Evolutionary conservation across 306 rosid species (phyloP), one percentile per base, ranked within the genome.

Genomic region (Boehmeria nivea): DNA sequence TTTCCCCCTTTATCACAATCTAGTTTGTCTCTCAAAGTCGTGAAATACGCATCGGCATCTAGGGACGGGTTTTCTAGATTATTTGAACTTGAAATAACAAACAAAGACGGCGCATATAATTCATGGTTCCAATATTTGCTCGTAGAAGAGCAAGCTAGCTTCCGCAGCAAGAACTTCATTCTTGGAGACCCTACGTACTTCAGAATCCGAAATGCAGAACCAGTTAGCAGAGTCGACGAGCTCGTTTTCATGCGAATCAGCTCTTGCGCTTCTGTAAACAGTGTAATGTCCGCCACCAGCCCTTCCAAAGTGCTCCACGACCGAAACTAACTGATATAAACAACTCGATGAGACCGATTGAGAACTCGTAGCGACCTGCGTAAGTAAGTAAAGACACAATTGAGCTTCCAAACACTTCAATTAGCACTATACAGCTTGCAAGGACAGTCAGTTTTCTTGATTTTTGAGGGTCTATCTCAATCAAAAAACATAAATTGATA

Each of bases 111-210:
- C n/a, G n/a, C 9, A 31, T 31, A 4, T 31, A 31, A 10, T 31
- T 31, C 36, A 31, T 10, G 36, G 36, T 2, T 31, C 8, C 36
- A 65, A 57, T 61, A 82, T 71, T 74, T 73, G 80, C 78, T 84
- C 96, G 23, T 84, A 91, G 85, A 91, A 91, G 34, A 91, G 85
- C 87, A 91, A 43, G 82, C 89, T 91, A 36, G 99, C 99, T 64
- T 87, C 89, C 15, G 84, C 82, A 15, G 81, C 76, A 71, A 87
- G 81, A 65, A 91, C 95, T 28, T 76, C 83, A 40, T 76, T 73
- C 65, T 78, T 75, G 46, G 95, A 72, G 55, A 83, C 95, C 53
- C 69, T n/a, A 23, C 61, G 68, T 57, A 87, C 95, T 45, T 81
- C 76, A 62, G 96, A 83, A 75, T 87, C 96, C 20, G 99, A 91